Base-by-base conservation (phyloP, 768 basidiomycete species). In the Kwoniella pini region DNA sequence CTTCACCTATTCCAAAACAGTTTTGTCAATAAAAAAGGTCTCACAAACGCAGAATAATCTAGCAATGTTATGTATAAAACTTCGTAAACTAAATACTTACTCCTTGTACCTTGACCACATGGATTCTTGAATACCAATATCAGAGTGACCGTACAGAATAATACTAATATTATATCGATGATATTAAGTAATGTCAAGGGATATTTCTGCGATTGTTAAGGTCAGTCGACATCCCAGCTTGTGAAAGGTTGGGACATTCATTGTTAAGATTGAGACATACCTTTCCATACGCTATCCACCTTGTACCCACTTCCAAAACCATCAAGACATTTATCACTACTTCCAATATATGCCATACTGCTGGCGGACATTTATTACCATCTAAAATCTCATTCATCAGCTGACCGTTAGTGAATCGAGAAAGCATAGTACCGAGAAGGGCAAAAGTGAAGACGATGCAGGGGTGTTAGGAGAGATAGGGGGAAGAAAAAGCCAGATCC, bases 221-320 rank as follows among this genome's bases (percentile, higher is more conserved):
- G 33, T 42, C 40, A 42, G 11, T 19, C n/a, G 40, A 42, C n/a
- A 42, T 55, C 28, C 27, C 22, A 54, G n/a, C 30, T 31, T 51
- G 33, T 10, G 22, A 53, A n/a, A n/a, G n/a, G n/a, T n/a, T n/a
- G n/a, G n/a, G n/a, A n/a, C n/a, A n/a, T n/a, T n/a, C n/a, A n/a
- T n/a, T n/a, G n/a, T n/a, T n/a, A n/a, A n/a, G n/a, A 11, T 5
- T 10, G 51, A 53, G 9, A 11, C 90, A 72, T 71, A 98, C 95
- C 79, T 85, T 84, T 62, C 95, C 95, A 71, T 96, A 89, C 1
- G 96, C 96, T 59, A 97, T 82, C 75, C 97, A 88, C 39, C 96
- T 86, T 60, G 95, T 89, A 1, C 83, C 83, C 17, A 99, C 96
- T 81, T 99, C 96, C 24, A 88, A 77, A 61, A 98, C 97, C 94